Base-by-base conservation (phyloP, 495 filamentous ascomycete genomes). In the Parachaetomium inaequale region DNA sequence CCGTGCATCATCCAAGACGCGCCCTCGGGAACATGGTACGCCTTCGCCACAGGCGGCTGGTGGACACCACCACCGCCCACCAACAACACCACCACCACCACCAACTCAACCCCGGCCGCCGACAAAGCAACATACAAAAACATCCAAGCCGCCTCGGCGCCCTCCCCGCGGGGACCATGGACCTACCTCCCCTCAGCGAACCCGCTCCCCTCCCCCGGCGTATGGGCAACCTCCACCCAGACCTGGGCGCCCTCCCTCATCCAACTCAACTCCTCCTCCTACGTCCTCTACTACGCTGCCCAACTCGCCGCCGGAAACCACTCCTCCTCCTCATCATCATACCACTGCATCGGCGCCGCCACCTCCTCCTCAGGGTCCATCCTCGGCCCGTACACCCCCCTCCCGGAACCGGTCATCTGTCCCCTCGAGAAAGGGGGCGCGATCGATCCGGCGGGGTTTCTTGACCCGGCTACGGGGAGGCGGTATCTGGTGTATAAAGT, bases 401-500 rank as follows among this genome's bases (percentile, higher is more conserved):
- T 70, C 25, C 51, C 74, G 1, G 58, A 63, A 4, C 80, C 84
- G 1, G 71, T 85, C 17, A 75, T 79, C 23, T 88, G 85, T 55
- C 79, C 77, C 8, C 63, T 79, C 0, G 63, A 74, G 5, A 68
- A 75, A 54, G 84, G 85, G 49, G 85, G 85, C 4, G 78, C 85
- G 2, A 87, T 88, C 67, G 85, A 88, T 56, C 68, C 85, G 12
- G 66, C 78, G 1, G 82, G 80, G 0, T 87, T 84, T 68, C 46
- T 66, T 14, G 83, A 87, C 63, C 62, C 52, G 4, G 61, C 52
- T 0, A 81, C 82, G 50, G 81, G 82, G 40, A 77, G 66, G n/a
- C 74, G 78, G 8, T 87, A 85, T 57, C 76, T 87, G 7, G 67
- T 83, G 1, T 88, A 83, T 74, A 88, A 88, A 64, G 74, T 88